Evolutionary conservation across 148 eudicot genomes (phyloP).

Genomic region (Polygonum aviculare): DNA sequence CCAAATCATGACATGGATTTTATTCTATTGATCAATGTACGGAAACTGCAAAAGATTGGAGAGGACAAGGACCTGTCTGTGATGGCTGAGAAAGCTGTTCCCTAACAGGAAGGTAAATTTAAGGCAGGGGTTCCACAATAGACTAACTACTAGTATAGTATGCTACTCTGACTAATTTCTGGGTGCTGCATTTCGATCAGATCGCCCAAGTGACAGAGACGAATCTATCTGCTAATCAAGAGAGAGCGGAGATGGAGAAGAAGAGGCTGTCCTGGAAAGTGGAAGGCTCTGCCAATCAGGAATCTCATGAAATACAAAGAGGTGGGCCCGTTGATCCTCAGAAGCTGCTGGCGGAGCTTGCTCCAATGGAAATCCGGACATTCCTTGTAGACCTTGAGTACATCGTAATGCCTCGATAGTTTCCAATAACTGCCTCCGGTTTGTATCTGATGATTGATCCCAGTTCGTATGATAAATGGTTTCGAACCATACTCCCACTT

Average conservation of each 20-base stretch:
- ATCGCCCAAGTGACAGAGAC: constrained; percentile 65
- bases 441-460: not conserved
- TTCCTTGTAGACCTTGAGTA: constrained; percentile 37
- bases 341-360: constrained; percentile 57
- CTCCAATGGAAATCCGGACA: constrained; percentile 88
- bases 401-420: constrained; percentile 16
- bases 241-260: constrained; percentile 64
- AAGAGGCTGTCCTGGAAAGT: constrained; percentile 71
- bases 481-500: too few relatives aligned
- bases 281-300: constrained; percentile 32
- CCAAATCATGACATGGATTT: not conserved
- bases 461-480: not conserved
- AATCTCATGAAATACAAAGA: constrained; percentile 25
- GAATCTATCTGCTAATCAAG: constrained; percentile 89
- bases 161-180: too few relatives aligned
- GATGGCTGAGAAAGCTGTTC: constrained; percentile 67
- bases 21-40: constrained; percentile 1
- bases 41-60: constrained; percentile 39
- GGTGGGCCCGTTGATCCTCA: constrained; percentile 67
- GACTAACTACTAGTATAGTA: not conserved
- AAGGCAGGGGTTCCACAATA: not conserved
- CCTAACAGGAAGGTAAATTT: constrained; percentile 58
- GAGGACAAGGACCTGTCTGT: constrained; percentile 71
- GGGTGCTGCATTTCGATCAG: constrained; percentile 23
- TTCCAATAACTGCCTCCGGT: constrained; percentile 3